These are phyloP conservation scores for Arbutus unedo DNA, from an alignment of 148 eudicot species.

Conservation along the genomic window DNA sequence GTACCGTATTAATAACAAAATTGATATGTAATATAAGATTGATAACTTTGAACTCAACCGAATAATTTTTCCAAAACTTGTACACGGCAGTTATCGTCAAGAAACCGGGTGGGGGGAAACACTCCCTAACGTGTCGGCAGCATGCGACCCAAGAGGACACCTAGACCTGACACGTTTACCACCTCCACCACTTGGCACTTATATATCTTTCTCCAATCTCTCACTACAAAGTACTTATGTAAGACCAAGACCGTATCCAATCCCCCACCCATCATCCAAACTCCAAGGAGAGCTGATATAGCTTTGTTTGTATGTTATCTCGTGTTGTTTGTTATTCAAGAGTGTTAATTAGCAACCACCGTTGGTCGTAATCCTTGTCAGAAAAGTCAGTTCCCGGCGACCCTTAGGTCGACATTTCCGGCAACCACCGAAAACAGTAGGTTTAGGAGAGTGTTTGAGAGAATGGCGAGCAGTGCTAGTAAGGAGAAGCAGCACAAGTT, in stretches of 20 bases:
- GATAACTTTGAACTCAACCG: too few relatives aligned
- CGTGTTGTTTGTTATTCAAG: not conserved
- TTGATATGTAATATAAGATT: too few relatives aligned
- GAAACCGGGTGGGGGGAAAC: not conserved
- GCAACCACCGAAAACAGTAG: not conserved
- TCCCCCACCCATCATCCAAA: too few relatives aligned
- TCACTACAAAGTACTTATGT: too few relatives aligned
- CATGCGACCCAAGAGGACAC: conserved; percentile 14
- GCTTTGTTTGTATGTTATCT: not conserved
- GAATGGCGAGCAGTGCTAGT: conserved; percentile 41
- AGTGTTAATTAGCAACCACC: conserved; percentile 1
- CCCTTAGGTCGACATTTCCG: not conserved
- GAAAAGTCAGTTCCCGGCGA: not conserved
- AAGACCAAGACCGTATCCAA: too few relatives aligned
- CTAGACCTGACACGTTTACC: conserved; percentile 12
- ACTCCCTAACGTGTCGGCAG: conserved; percentile 23
- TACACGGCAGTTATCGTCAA: not conserved
- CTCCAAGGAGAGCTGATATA: too few relatives aligned
- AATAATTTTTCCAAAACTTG: not conserved
- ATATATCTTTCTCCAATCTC: not conserved
- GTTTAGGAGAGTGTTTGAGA: not conserved
- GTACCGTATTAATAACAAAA: too few relatives aligned
- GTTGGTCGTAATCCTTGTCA: not conserved
- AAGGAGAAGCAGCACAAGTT: conserved; percentile 24
- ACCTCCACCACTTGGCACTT: not conserved